These are phyloP conservation scores for Penicillium sp. DNA, from an alignment of 2,329 filamentous ascomycete genomes.

Conservation along the genomic window DNA sequence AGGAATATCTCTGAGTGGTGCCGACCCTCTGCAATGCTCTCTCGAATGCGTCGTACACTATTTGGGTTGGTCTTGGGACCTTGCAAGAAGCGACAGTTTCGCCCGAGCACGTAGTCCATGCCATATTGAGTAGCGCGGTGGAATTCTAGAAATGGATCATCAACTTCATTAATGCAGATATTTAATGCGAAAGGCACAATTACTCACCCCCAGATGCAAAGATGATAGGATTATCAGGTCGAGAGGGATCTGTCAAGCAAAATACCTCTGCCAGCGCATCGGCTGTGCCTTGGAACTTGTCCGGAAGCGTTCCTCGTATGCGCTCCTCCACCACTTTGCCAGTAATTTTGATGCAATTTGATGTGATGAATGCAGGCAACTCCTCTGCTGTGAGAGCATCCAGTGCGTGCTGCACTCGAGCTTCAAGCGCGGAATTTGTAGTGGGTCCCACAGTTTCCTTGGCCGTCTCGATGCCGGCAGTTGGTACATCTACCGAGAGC, in stretches of 20 bases:
- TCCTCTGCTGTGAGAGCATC: conserved; percentile 69
- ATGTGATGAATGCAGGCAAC: conserved; percentile 72
- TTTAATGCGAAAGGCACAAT: conserved; percentile 18
- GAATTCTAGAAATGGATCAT: conserved; percentile 62
- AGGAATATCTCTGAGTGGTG: conserved; percentile 76
- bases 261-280: conserved; percentile 79
- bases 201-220: conserved; percentile 72
- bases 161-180: neutral
- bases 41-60: conserved; percentile 67
- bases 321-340: conserved; percentile 70
- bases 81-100: conserved; percentile 80
- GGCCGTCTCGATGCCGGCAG: conserved; percentile 65
- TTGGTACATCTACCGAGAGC: conserved; percentile 58
- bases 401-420: conserved; percentile 69
- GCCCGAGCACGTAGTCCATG: conserved; percentile 72
- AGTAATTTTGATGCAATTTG: conserved; percentile 71
- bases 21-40: conserved; percentile 66
- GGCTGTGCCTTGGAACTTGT: conserved; percentile 68
- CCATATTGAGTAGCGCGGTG: conserved; percentile 76
- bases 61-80: conserved; percentile 71
- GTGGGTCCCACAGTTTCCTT: conserved; percentile 58
- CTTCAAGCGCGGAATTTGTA: conserved; percentile 64
- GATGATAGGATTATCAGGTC: conserved; percentile 75
- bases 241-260: conserved; percentile 75
- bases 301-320: conserved; percentile 71